Conservation (phyloP, 1,284 basidiomycete genomes). For the Afroboletus lepidellus region DNA sequence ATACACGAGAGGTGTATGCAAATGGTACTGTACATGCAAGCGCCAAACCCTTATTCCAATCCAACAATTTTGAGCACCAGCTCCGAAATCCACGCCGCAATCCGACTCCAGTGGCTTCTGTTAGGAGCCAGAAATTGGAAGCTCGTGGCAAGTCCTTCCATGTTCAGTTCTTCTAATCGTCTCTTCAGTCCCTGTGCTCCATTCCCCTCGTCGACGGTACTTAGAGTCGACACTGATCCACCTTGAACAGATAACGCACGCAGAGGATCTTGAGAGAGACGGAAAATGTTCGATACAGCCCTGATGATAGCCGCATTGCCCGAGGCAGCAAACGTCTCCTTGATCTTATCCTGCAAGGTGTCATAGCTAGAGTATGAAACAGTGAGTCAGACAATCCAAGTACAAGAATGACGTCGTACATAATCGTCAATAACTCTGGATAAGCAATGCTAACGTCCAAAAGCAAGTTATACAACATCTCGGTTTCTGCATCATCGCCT, state of each 20-base stretch:
- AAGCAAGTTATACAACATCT: slow-evolving; percentile 76
- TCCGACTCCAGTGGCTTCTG: slow-evolving; percentile 56
- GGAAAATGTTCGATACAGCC: slow-evolving; percentile 73
- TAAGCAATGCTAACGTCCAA: slow-evolving; percentile 70
- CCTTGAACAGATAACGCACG: slow-evolving; percentile 39
- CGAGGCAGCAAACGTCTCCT: slow-evolving; percentile 72
- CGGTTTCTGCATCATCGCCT: slow-evolving; percentile 78
- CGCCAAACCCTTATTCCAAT: slow-evolving; percentile 27
- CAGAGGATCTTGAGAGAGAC: slow-evolving; percentile 58
- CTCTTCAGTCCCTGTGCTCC: slow-evolving; percentile 27
- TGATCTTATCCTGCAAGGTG: slow-evolving; percentile 73
- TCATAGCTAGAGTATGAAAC: slow-evolving; percentile 58
- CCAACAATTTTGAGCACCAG: slow-evolving; percentile 58
- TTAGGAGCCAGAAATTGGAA: slow-evolving; percentile 66
- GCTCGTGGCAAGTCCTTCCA: slow-evolving; percentile 68
- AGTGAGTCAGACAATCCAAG: slow-evolving; percentile 11
- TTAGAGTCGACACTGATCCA: slow-evolving; percentile 64
- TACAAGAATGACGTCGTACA: slow-evolving; percentile 48
- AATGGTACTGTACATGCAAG: slow-evolving; percentile 21
- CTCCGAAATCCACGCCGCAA: slow-evolving; percentile 73
- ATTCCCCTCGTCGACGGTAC: slow-evolving; percentile 55
- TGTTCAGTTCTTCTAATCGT: slow-evolving; percentile 60
- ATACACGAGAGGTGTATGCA: slow-evolving; percentile 19
- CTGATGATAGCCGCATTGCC: slow-evolving; percentile 71
- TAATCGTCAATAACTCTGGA: slow-evolving; percentile 74